These are phyloP conservation scores for Castanea mollissima DNA, from an alignment of 306 rosid genomes.

Conservation along the genomic window DNA sequence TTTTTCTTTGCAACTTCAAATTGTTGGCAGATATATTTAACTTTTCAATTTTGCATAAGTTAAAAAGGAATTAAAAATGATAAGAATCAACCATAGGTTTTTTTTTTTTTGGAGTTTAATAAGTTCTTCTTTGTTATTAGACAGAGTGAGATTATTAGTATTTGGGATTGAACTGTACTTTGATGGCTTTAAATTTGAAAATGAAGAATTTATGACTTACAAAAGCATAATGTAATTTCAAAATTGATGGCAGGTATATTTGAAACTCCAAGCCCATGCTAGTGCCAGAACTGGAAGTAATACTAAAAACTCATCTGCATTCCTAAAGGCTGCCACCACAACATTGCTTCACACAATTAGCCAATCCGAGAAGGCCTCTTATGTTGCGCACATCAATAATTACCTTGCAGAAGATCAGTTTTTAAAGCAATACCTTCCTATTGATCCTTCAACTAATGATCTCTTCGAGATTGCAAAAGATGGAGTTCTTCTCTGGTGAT, in stretches of 20 bases:
- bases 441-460: constrained; percentile 84
- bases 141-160: neutral
- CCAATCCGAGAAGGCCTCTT: constrained; percentile 95
- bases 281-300: constrained; percentile 69
- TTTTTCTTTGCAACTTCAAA: too few relatives aligned
- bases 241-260: constrained; percentile 57
- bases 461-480: constrained; percentile 87
- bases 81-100: too few relatives aligned
- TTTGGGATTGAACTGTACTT: neutral
- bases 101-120: too few relatives aligned
- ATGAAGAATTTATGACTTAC: neutral
- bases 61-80: too few relatives aligned
- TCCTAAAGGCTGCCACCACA: constrained; percentile 92
- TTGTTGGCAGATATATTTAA: too few relatives aligned
- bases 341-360: constrained; percentile 98
- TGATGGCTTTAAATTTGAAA: neutral
- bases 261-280: constrained; percentile 75
- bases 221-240: neutral
- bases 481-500: constrained; percentile 94
- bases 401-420: constrained; percentile 82
- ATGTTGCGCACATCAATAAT: constrained; percentile 85
- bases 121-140: neutral
- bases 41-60: too few relatives aligned
- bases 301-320: constrained; percentile 80
- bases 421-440: constrained; percentile 73